phyloP scores from a whole-genome alignment of 805 yeast species.

The Cyberlindnera amylophila region DNA sequence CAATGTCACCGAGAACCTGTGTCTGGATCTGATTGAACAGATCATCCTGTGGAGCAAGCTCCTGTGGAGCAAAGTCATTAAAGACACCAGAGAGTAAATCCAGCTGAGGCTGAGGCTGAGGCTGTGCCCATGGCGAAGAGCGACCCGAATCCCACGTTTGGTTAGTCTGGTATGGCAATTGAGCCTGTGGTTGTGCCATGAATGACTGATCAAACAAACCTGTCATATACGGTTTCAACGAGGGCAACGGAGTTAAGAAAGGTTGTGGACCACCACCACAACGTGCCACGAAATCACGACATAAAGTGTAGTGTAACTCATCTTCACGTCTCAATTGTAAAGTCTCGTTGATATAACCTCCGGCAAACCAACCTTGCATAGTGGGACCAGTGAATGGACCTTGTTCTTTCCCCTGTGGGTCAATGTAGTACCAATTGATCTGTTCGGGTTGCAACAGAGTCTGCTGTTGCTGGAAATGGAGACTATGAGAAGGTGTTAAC shows the following conservation, averaged over 20 bases:
- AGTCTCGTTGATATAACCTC: slow-evolving; percentile 52
- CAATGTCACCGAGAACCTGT: slow-evolving; percentile 39
- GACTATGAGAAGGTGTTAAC: slow-evolving; percentile 4
- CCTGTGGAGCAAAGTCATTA: too few relatives aligned
- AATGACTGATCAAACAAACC: slow-evolving; percentile 11
- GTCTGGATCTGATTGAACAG: slow-evolving; percentile 37
- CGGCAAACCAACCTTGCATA: slow-evolving; percentile 77
- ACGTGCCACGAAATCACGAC: slow-evolving; percentile 49
- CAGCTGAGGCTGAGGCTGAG: slow-evolving; percentile 4
- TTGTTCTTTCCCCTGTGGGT: slow-evolving; percentile 64
- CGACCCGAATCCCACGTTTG: slow-evolving; percentile 21
- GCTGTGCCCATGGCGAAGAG: slow-evolving; percentile 22
- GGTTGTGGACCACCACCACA: slow-evolving; percentile 62
- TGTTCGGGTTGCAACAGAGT: slow-evolving; percentile 34
- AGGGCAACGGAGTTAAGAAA: slow-evolving; percentile 52
- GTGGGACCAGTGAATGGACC: slow-evolving; percentile 74
- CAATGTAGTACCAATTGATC: slow-evolving; percentile 70
- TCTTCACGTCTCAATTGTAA: slow-evolving; percentile 57
- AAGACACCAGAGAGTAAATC: slow-evolving; percentile 5
- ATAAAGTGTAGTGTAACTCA: slow-evolving; percentile 45
- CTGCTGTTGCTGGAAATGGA: slow-evolving; percentile 8
- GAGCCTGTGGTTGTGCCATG: slow-evolving; percentile 12
- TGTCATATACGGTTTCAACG: slow-evolving; percentile 7
- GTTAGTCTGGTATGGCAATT: slow-evolving; percentile 16
- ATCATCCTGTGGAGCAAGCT: too few relatives aligned